Base-by-base conservation (phyloP, 2,329 filamentous ascomycete genomes). In the Alternaria panax region DNA sequence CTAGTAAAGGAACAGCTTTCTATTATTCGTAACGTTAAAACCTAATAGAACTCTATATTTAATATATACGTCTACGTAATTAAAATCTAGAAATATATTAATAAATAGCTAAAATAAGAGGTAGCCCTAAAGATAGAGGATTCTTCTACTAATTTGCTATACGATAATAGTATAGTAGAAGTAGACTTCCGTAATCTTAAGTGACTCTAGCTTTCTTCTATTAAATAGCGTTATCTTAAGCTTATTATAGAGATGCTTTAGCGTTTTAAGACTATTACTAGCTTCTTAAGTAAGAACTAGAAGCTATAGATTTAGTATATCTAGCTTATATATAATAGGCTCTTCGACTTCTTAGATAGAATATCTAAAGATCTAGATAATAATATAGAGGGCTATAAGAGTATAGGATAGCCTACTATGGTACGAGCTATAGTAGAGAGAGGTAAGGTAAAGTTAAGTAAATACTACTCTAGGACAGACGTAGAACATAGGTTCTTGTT, bases 71-170 rank as follows among this genome's bases (percentile, higher is more conserved):
- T 16, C n/a, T 20, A 27, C 6, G 52, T 20, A 28, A 5, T 63
- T 34, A 60, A 57, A 32, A 28, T 63, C n/a, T 24, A 60, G 28
- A 38, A 20, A 22, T 63, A 57, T 50, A 57, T 63, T 52, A 57
- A 63, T 47, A 46, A 63, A 41, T 63, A 50, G 48, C 50, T 63
- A 45, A 51, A 57, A 51, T 30, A 54, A 47, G 51, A 58, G 32
- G 58, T 58, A 28, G 27, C 32, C 28, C 8, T 41, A 22, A 46
- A 14, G 46, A 51, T 22, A 50, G 27, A 8, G 7, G 27, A 7
- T 5, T 28, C 3, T 36, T 20, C 4, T 28, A 59, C 14, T 7
- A 2, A 2, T 32, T 11, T 9, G n/a, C n/a, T n/a, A n/a, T n/a
- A n/a, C n/a, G n/a, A n/a, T 11, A 11, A 9, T 11, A 32, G 28